A percentile compares a stretch with the other conserved stretches of the same genome.
Conservation (phyloP, 2,329 filamentous ascomycete genomes). For the Hortaea sp. region DNA sequence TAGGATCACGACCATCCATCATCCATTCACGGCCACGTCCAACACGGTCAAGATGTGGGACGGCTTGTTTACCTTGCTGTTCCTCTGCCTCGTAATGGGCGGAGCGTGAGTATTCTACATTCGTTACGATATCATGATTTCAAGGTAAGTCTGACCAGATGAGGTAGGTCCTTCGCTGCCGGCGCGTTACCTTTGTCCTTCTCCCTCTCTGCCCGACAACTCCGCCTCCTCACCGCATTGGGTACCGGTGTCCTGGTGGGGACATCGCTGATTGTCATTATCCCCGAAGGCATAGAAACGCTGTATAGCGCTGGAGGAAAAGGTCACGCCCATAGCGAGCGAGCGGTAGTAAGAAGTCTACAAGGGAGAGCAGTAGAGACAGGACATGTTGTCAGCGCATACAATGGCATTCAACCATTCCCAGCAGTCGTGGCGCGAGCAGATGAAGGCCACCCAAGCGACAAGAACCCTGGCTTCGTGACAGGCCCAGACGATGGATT, state of each 20-base stretch:
- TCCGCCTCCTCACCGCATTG: slow-evolving; percentile 81
- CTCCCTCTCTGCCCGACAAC: slow-evolving; percentile 72
- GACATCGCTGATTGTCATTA: slow-evolving; percentile 92
- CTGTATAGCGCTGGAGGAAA: slow-evolving; percentile 49
- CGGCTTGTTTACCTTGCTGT: slow-evolving; percentile 55
- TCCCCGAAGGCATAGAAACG: slow-evolving; percentile 91
- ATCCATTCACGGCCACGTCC: neutral
- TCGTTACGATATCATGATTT: neutral
- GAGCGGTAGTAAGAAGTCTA: neutral
- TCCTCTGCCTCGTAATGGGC: slow-evolving; percentile 56
- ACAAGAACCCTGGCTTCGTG: slow-evolving; percentile 5
- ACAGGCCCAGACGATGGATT: slow-evolving; percentile 24
- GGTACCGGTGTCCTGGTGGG: slow-evolving; percentile 91
- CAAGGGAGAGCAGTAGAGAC: neutral
- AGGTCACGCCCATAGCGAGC: slow-evolving; percentile 10
- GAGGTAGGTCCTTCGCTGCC: slow-evolving; percentile 74
- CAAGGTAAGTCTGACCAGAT: neutral
- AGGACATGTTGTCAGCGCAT: neutral
- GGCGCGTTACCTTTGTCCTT: slow-evolving; percentile 86
- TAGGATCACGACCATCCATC: too few relatives aligned
- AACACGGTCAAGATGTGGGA: slow-evolving; percentile 41
- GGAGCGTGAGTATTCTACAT: slow-evolving; percentile 41
- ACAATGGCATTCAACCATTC: too few relatives aligned
- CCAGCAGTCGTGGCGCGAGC: neutral
- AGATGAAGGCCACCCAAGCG: neutral